Conservation (phyloP, 1,284 basidiomycete genomes). For the Leccinum subfulvum region DNA sequence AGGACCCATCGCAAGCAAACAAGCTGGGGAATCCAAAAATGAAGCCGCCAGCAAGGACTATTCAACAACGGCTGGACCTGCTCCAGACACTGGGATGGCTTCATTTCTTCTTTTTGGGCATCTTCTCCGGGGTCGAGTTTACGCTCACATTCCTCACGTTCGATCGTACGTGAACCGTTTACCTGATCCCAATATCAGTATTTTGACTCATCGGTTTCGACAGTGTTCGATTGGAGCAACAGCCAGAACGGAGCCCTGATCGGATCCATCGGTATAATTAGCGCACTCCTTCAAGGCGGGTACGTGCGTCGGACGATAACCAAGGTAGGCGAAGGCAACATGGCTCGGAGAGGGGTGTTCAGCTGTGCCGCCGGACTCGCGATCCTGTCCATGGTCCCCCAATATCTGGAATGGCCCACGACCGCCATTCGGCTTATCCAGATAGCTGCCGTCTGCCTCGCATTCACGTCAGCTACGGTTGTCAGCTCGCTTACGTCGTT, state of each 20-base stretch:
- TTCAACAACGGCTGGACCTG: conserved; percentile 49
- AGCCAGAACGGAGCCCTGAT: conserved; percentile 85
- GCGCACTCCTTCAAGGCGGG: conserved; percentile 84
- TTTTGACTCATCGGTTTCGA: conserved; percentile 2
- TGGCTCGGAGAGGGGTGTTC: conserved; percentile 75
- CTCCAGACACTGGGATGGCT: conserved; percentile 59
- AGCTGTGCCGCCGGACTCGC: conserved; percentile 70
- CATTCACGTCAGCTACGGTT: conserved; percentile 89
- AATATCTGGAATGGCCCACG: conserved; percentile 41
- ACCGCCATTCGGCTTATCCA: conserved; percentile 65
- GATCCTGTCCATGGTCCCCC: conserved; percentile 69
- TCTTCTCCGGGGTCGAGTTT: conserved; percentile 92
- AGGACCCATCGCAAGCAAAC: conserved; percentile 24
- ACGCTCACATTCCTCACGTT: conserved; percentile 90
- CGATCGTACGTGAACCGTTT: conserved; percentile 55
- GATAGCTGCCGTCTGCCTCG: conserved; percentile 74
- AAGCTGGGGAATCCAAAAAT: conserved; percentile 22
- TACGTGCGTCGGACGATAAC: conserved; percentile 79
- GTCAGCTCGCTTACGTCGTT: conserved; percentile 86
- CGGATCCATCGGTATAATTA: conserved; percentile 85
- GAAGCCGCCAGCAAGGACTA: conserved; percentile 34
- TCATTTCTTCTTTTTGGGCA: conserved; percentile 80
- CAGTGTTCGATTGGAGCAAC: conserved; percentile 87
- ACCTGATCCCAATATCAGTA: neutral
- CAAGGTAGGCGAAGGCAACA: conserved; percentile 70